Percentiles rank a stretch among this genome's conserved stretches.
These are phyloP conservation scores for Aegilops speltoides DNA, from an alignment of 176 grass and related monocot genomes.

Conservation along the genomic window DNA sequence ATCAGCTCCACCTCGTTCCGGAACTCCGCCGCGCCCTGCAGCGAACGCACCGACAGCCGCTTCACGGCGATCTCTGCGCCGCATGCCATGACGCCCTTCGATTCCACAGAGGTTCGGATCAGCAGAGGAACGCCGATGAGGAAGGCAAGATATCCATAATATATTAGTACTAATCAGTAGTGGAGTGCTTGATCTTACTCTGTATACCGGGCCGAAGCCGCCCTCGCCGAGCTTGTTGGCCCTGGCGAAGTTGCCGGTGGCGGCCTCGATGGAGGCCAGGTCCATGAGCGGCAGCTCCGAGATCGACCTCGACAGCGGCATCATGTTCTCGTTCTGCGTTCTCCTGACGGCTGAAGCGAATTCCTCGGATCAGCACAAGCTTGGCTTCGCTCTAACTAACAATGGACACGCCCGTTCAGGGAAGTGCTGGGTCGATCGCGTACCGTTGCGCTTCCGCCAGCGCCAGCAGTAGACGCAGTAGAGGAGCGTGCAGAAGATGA, in stretches of 20 bases:
- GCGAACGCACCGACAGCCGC: conserved; percentile 67
- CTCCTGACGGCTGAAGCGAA: conserved; percentile 51
- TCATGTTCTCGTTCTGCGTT: conserved; percentile 51
- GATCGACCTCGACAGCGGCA: conserved; percentile 43
- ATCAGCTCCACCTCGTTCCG: conserved; percentile 91
- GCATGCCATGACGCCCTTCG: conserved; percentile 53
- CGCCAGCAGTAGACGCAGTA: conserved; percentile 97
- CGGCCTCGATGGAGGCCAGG: conserved; percentile 57
- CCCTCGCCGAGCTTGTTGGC: conserved; percentile 90
- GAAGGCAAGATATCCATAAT: too few relatives aligned
- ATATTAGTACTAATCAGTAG: too few relatives aligned
- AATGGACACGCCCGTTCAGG: not conserved
- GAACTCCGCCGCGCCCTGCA: conserved; percentile 76
- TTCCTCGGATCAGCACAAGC: not conserved
- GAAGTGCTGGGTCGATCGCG: not conserved
- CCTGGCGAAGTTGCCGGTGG: conserved; percentile 73
- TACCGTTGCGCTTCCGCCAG: conserved; percentile 87
- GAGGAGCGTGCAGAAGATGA: conserved; percentile 60
- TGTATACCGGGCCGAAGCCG: conserved; percentile 87
- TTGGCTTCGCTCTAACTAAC: too few relatives aligned
- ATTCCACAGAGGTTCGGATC: not conserved
- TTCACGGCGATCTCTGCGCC: conserved; percentile 76
- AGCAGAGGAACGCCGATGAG: too few relatives aligned
- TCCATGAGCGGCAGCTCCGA: conserved; percentile 76
- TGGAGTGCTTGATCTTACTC: conserved; percentile 15